Evolutionary conservation across 371 early-diverging fungal species (phyloP).

Genomic region (Entomophthora muscae): DNA sequence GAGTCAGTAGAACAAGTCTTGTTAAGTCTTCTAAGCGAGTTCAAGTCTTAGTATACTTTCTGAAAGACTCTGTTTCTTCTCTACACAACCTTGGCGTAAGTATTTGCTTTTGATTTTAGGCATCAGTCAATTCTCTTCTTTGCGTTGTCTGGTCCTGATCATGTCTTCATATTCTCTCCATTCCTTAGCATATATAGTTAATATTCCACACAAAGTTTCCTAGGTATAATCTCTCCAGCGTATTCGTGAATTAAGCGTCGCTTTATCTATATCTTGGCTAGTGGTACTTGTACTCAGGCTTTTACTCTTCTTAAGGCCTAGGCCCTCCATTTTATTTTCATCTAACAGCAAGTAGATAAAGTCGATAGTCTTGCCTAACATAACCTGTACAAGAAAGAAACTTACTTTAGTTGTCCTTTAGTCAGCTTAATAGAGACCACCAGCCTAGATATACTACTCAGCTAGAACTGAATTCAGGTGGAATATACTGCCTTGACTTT

Average conservation of each 20-base stretch:
- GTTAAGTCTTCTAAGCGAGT: too few species aligned
- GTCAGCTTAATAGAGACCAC: not conserved
- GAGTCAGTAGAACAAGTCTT: too few species aligned
- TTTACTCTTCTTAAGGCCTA: not conserved
- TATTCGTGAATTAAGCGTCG: not conserved
- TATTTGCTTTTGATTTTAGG: too few species aligned
- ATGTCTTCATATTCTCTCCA: too few species aligned
- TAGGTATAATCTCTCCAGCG: not conserved
- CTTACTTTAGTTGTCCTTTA: not conserved
- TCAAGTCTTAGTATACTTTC: too few species aligned
- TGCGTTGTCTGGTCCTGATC: too few species aligned
- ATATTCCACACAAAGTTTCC: not conserved
- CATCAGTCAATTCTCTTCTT: too few species aligned
- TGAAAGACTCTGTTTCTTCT: too few species aligned
- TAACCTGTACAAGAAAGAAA: not conserved
- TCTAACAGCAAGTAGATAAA: not conserved
- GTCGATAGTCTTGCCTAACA: not conserved
- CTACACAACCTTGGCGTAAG: too few species aligned
- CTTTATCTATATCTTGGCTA: not conserved
- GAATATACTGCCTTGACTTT: not conserved
- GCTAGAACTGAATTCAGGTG: not conserved
- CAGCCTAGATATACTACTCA: not conserved
- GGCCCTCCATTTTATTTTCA: not conserved
- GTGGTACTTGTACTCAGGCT: not conserved
- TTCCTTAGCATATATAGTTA: too few species aligned